Conservation (phyloP, 805 yeast species). For the Hanseniaspora hatyaiensis region DNA sequence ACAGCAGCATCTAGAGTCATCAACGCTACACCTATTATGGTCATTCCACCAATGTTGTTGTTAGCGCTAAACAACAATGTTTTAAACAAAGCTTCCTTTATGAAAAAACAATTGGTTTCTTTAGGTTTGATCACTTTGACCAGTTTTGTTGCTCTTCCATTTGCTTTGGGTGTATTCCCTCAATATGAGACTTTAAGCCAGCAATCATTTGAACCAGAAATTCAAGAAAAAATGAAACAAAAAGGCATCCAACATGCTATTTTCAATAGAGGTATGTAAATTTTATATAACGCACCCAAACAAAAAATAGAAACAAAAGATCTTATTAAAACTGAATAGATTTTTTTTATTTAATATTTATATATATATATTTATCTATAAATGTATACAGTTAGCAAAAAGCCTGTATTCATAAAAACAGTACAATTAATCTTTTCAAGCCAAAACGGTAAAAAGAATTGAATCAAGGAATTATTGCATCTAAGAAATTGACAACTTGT, state of each 20-base stretch:
- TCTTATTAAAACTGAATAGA: no score
- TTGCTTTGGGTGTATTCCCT: slow-evolving; percentile 92
- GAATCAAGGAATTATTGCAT: slow-evolving; percentile 1
- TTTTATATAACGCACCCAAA: background rate
- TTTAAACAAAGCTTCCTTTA: slow-evolving; percentile 54
- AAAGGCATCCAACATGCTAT: slow-evolving; percentile 57
- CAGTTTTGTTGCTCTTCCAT: slow-evolving; percentile 78
- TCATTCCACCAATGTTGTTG: slow-evolving; percentile 76
- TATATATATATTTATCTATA: background rate
- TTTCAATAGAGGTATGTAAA: slow-evolving; percentile 86
- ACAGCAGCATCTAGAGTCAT: slow-evolving; percentile 91
- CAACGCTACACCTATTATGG: slow-evolving; percentile 97
- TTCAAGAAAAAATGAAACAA: slow-evolving; percentile 48
- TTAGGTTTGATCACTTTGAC: slow-evolving; percentile 77
- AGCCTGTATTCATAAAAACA: no score
- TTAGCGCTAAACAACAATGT: slow-evolving; percentile 63
- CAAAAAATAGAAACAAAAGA: background rate
- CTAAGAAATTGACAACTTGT: background rate
- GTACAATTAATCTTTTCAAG: no score
- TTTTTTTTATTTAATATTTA: background rate
- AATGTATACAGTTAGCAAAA: no score
- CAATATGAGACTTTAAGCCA: slow-evolving; percentile 61
- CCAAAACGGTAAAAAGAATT: background rate
- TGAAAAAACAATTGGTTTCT: slow-evolving; percentile 59
- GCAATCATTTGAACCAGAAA: slow-evolving; percentile 48